phyloP scores from a whole-genome alignment of 2,329 filamentous ascomycete genomes.

The Escovopsis weberi region DNA sequence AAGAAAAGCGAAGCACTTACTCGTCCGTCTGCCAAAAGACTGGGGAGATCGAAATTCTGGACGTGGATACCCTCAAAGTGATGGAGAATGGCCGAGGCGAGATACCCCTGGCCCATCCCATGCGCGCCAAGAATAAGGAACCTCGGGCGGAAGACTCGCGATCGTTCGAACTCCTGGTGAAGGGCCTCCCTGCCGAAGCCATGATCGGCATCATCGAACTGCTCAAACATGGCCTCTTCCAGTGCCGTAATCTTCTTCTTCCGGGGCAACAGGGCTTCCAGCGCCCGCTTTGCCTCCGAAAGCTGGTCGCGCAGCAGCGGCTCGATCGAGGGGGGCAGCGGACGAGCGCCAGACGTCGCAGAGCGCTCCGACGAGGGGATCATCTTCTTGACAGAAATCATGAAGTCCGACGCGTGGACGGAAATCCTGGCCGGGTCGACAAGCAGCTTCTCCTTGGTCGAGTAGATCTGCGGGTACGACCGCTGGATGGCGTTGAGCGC shows the following conservation, averaged over 20 bases:
- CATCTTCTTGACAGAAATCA: conserved; percentile 93
- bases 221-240: conserved; percentile 86
- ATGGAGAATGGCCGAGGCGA: conserved; percentile 73
- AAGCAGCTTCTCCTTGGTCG: conserved; percentile 73
- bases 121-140: conserved; percentile 66
- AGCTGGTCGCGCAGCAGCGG: conserved; percentile 67
- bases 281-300: conserved; percentile 46
- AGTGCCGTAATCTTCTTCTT: conserved; percentile 79
- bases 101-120: conserved; percentile 90
- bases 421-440: conserved; percentile 76
- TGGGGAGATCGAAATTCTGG: conserved; percentile 84
- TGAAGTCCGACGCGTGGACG: conserved; percentile 87
- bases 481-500: conserved; percentile 91
- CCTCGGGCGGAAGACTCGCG: conserved; percentile 76
- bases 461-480: conserved; percentile 92
- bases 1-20: conserved; percentile 27
- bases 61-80: conserved; percentile 90
- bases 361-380: conserved; percentile 89
- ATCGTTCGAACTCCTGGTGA: conserved; percentile 67
- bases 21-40: conserved; percentile 69
- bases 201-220: conserved; percentile 65
- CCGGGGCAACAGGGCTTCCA: conserved; percentile 68
- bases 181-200: conserved; percentile 74
- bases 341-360: conserved; percentile 67
- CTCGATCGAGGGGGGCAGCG: conserved; percentile 65